phyloP scores from a whole-genome alignment of 441 rosid species.

The Omphalea diandra region DNA sequence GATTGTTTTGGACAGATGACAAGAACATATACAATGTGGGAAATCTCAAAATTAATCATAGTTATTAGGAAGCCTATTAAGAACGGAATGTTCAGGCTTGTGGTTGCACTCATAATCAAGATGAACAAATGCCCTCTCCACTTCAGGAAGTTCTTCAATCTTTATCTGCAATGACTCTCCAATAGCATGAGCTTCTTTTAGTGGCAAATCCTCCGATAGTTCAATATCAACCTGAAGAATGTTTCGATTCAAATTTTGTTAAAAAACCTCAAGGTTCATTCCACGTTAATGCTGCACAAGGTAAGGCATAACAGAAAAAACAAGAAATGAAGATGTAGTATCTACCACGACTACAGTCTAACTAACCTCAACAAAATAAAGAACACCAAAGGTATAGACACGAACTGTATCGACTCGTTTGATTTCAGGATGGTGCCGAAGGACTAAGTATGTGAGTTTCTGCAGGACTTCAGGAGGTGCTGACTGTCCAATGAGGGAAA shows the following conservation, averaged over 20 bases:
- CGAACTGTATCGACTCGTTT: constrained; percentile 70
- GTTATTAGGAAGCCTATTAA: constrained; percentile 50
- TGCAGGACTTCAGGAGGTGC: constrained; percentile 77
- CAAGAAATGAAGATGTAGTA: no score
- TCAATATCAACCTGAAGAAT: constrained; percentile 69
- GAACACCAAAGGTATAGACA: constrained; percentile 79
- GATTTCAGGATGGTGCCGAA: constrained; percentile 50
- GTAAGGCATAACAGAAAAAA: no score
- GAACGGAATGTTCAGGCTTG: constrained; percentile 80
- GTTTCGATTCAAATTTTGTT: background rate
- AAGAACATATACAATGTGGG: background rate
- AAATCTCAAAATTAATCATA: constrained; percentile 5
- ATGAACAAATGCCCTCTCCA: constrained; percentile 89
- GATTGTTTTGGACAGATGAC: background rate
- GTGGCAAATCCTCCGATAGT: constrained; percentile 69
- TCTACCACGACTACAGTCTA: no score
- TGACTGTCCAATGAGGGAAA: constrained; percentile 68
- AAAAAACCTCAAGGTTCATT: no score
- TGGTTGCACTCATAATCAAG: constrained; percentile 81
- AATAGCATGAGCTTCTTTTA: constrained; percentile 72
- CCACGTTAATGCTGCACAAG: no score
- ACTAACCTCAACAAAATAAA: constrained; percentile 80
- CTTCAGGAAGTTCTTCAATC: constrained; percentile 75
- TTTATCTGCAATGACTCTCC: constrained; percentile 82
- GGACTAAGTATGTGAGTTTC: constrained; percentile 64